Evolutionary conservation across 768 basidiomycete genomes (phyloP).

Genomic region (Suillus plorans): DNA sequence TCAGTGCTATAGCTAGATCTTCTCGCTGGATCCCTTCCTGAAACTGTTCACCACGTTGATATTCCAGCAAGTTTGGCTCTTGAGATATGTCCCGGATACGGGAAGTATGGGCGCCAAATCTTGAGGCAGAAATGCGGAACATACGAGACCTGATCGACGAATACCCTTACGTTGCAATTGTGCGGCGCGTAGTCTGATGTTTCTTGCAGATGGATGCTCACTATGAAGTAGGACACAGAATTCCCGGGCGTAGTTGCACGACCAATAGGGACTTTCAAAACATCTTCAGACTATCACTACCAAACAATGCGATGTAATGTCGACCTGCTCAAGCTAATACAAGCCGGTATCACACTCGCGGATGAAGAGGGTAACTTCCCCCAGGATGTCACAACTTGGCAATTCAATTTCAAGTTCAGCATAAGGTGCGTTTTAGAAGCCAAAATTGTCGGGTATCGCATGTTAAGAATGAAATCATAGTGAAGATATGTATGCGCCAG

Average conservation of each 20-base stretch:
- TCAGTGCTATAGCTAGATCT: neutral
- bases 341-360: slow-evolving; percentile 92
- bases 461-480: slow-evolving; percentile 38
- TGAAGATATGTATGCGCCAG: slow-evolving; percentile 99
- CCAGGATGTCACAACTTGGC: slow-evolving; percentile 92
- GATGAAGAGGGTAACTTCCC: slow-evolving; percentile 94
- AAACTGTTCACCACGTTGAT: neutral
- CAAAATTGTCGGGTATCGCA: neutral
- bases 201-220: slow-evolving; percentile 20
- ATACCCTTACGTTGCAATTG: slow-evolving; percentile 96
- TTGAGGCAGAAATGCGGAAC: slow-evolving; percentile 88
- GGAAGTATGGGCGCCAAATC: slow-evolving; percentile 94
- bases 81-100: slow-evolving; percentile 74
- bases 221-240: slow-evolving; percentile 80
- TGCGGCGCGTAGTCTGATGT: slow-evolving; percentile 33
- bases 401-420: slow-evolving; percentile 97
- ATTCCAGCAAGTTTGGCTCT: neutral
- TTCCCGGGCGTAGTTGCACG: slow-evolving; percentile 98
- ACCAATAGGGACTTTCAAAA: slow-evolving; percentile 95
- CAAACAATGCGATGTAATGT: slow-evolving; percentile 99
- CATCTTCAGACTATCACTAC: slow-evolving; percentile 97
- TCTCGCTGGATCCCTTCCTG: neutral
- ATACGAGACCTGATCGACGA: slow-evolving; percentile 85
- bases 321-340: slow-evolving; percentile 96
- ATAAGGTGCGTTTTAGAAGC: slow-evolving; percentile 54